phyloP scores from a whole-genome alignment of 371 early-diverging fungal genomes.

The Dichotomocladium elegans region DNA sequence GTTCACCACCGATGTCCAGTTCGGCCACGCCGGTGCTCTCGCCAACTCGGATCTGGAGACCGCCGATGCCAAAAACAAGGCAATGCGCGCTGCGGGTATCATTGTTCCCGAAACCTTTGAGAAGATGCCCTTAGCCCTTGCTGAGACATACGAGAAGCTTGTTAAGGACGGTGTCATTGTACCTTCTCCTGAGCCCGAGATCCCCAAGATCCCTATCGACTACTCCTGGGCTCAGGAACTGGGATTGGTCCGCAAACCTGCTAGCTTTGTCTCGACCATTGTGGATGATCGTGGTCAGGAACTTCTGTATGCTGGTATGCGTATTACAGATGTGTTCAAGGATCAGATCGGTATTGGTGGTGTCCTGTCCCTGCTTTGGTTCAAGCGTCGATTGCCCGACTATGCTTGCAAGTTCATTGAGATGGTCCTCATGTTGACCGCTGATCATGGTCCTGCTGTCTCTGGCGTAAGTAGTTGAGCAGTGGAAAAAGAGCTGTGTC shows the following conservation, averaged over 20 bases:
- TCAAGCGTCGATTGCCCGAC: constrained; percentile 93
- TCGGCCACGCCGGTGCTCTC: constrained; percentile 96
- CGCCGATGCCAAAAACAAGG: constrained; percentile 94
- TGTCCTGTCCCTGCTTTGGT: constrained; percentile 95
- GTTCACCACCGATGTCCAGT: constrained; percentile 97
- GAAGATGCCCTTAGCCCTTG: constrained; percentile 81
- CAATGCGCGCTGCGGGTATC: constrained; percentile 85
- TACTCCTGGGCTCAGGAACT: constrained; percentile 98
- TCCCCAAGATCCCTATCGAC: constrained; percentile 98
- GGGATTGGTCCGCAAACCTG: constrained; percentile 98
- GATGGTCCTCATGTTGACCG: constrained; percentile 98
- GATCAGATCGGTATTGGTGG: constrained; percentile 98
- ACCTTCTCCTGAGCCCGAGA: constrained; percentile 81
- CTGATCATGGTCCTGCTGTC: constrained; percentile 93
- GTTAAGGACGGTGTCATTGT: constrained; percentile 71
- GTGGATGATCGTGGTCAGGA: constrained; percentile 99
- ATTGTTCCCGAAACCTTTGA: constrained; percentile 96
- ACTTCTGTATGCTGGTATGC: constrained; percentile 96
- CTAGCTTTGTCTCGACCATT: constrained; percentile 96
- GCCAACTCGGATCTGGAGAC: constrained; percentile 96
- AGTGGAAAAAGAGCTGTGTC: neutral
- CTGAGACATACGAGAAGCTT: constrained; percentile 73
- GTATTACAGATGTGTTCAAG: constrained; percentile 96
- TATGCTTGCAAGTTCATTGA: constrained; percentile 97
- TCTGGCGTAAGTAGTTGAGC: constrained; percentile 40